Evolutionary conservation across 441 rosid genomes (phyloP), one percentile per base, ranked within the genome.

Genomic region (Erodium chrysanthum): DNA sequence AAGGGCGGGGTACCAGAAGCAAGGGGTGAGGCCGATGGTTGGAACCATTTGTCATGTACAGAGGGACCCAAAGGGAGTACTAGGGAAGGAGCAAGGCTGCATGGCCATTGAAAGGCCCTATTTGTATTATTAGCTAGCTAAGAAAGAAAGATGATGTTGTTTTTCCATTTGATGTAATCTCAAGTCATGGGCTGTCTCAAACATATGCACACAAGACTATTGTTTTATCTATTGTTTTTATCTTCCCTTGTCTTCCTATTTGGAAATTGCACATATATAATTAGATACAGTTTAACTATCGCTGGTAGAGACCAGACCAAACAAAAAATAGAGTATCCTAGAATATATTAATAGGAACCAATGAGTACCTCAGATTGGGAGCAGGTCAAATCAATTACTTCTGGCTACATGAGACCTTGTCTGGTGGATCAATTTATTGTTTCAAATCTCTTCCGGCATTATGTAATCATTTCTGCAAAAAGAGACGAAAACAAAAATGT

Each of bases 161-260:
- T 46, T 46, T n/a, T 46, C 18, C 18, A 14, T 46, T n/a, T 46
- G 17, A n/a, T 46, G 52, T 50, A 14, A 14, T 14, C 15, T 40
- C 54, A 50, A 50, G 58, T 21, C 58, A 50, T 50, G 58, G 58
- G 58, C 58, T 50, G 58, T 50, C 58, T 10, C 0, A 50, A 50
- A 50, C 58, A 50, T 11, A 44, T 44, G 17, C 17, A 14, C 52
- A 11, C 52, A 44, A 12, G 17, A 44, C 54, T 48, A 20, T 48
- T 48, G 56, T 15, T 15, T 15, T 48, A 2, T 17, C 21, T 52
- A 15, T 17, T 52, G 22, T 52, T 52, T 52, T 52, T 18, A 17
- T 52, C 59, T 52, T 52, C 59, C 22, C 11, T 1, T 52, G 0
- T 5, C 12, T 17, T 17, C 22, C 8, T 15, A 5, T 7, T 52